Evolutionary conservation across 2,329 filamentous ascomycete species (phyloP).

Genomic region (Stenocarpella maydis): DNA sequence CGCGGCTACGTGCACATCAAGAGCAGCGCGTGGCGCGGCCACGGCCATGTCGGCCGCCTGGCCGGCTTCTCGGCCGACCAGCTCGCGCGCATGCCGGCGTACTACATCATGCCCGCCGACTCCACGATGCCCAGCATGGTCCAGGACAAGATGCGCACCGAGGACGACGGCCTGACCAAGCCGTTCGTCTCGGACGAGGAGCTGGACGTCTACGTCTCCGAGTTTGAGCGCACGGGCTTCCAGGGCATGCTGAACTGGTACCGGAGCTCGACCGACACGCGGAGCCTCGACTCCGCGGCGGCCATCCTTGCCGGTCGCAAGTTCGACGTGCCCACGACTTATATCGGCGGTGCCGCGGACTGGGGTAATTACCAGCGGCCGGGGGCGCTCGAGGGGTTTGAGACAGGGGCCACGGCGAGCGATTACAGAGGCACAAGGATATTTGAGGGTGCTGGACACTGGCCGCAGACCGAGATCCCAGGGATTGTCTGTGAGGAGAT

Average conservation of each 20-base stretch:
- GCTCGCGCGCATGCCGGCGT: conserved; percentile 68
- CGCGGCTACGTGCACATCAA: conserved; percentile 75
- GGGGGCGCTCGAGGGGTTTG: conserved; percentile 63
- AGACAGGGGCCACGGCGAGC: conserved; percentile 59
- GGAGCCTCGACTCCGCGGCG: conserved; percentile 55
- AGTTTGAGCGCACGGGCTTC: conserved; percentile 70
- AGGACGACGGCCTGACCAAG: conserved; percentile 53
- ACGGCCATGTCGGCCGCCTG: conserved; percentile 63
- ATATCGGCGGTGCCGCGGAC: conserved; percentile 69
- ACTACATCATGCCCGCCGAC: conserved; percentile 71
- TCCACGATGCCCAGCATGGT: conserved; percentile 68
- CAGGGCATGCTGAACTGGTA: conserved; percentile 75
- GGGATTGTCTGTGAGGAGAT: conserved; percentile 9
- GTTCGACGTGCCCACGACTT: conserved; percentile 67
- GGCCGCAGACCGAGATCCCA: conserved; percentile 58
- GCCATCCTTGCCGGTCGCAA: conserved; percentile 66
- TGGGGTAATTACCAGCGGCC: conserved; percentile 76
- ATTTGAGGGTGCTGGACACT: conserved; percentile 71
- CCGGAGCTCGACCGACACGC: conserved; percentile 60
- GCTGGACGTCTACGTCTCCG: conserved; percentile 65
- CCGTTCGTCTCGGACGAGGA: conserved; percentile 67
- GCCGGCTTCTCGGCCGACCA: conserved; percentile 63
- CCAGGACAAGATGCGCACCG: conserved; percentile 59
- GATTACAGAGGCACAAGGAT: conserved; percentile 61
- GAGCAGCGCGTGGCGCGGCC: conserved; percentile 63